Percentiles rank a stretch among this genome's conserved stretches.
phyloP scores from a whole-genome alignment of 2,329 filamentous ascomycete genomes.

The Xylaria arbuscula region DNA sequence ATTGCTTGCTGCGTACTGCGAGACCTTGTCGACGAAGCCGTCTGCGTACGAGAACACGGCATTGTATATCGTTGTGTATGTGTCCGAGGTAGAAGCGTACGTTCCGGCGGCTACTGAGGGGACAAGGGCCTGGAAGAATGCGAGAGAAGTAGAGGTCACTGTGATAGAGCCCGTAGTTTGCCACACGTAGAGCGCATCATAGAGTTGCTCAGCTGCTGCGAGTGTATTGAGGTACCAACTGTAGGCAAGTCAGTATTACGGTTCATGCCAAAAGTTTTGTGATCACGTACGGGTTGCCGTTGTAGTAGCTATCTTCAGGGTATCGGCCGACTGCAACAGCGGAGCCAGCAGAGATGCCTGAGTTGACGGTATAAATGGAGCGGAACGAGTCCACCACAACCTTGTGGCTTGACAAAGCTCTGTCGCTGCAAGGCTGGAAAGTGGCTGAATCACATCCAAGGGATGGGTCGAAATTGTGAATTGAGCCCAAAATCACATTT shows the following conservation, averaged over 20 bases:
- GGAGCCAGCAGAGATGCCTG: conserved; percentile 66
- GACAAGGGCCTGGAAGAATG: conserved; percentile 77
- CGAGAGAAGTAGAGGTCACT: conserved; percentile 71
- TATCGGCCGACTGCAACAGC: conserved; percentile 75
- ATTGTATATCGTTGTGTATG: conserved; percentile 66
- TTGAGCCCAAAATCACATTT: conserved; percentile 74
- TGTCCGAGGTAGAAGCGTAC: conserved; percentile 61
- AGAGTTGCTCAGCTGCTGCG: conserved; percentile 83
- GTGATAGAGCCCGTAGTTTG: conserved; percentile 70
- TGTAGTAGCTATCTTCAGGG: conserved; percentile 78
- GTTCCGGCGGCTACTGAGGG: conserved; percentile 69
- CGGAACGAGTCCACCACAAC: conserved; percentile 80
- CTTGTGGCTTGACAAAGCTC: conserved; percentile 80
- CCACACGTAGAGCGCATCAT: conserved; percentile 80
- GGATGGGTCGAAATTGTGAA: conserved; percentile 75
- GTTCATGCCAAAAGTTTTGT: neutral
- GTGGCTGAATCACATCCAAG: conserved; percentile 74
- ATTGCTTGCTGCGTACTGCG: conserved; percentile 68
- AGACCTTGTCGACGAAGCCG: conserved; percentile 70
- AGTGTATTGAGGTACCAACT: conserved; percentile 81
- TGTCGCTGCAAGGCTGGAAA: conserved; percentile 81
- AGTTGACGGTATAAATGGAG: conserved; percentile 75
- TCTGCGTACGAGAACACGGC: conserved; percentile 70
- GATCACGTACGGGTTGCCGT: conserved; percentile 71
- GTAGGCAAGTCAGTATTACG: conserved; percentile 28